A percentile compares a stretch with the other conserved stretches of the same genome.
Conservation (phyloP, 2,329 filamentous ascomycete species). For the Didymosphaeria variabile region DNA sequence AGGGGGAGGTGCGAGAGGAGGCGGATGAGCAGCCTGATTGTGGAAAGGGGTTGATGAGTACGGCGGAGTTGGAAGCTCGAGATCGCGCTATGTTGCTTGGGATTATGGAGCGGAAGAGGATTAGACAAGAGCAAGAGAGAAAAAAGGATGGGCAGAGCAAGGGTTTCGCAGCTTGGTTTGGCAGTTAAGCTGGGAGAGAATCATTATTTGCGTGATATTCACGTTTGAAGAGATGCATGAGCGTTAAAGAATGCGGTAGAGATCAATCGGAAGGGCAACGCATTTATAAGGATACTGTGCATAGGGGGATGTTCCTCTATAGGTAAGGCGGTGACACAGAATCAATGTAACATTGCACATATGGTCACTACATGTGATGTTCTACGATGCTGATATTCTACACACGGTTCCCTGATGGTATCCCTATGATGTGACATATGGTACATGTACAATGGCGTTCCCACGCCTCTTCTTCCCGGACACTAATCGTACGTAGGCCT, state of each 20-base stretch:
- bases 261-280: too few relatives aligned
- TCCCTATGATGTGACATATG: conserved; percentile 16
- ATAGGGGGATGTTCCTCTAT: too few relatives aligned
- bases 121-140: background rate
- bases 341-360: too few relatives aligned
- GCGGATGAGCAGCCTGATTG: conserved; percentile 54
- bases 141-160: conserved; percentile 1
- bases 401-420: conserved; percentile 17
- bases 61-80: conserved; percentile 39
- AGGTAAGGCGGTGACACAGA: too few relatives aligned
- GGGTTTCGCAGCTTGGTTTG: conserved; percentile 8
- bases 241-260: too few relatives aligned
- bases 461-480: background rate
- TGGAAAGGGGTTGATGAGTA: conserved; percentile 51
- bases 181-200: background rate
- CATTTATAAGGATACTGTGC: too few relatives aligned
- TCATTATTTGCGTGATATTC: background rate
- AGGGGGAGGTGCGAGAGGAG: conserved; percentile 44
- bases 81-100: conserved; percentile 2
- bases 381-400: conserved; percentile 15
- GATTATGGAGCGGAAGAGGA: conserved; percentile 12
- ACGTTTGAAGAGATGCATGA: too few relatives aligned
- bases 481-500: conserved; percentile 12
- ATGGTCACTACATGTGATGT: background rate
- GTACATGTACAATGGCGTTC: conserved; percentile 14